A percentile compares a stretch with the other conserved stretches of the same genome.
phyloP scores from a whole-genome alignment of 805 yeast species.

The Brettanomyces bruxellensis region DNA sequence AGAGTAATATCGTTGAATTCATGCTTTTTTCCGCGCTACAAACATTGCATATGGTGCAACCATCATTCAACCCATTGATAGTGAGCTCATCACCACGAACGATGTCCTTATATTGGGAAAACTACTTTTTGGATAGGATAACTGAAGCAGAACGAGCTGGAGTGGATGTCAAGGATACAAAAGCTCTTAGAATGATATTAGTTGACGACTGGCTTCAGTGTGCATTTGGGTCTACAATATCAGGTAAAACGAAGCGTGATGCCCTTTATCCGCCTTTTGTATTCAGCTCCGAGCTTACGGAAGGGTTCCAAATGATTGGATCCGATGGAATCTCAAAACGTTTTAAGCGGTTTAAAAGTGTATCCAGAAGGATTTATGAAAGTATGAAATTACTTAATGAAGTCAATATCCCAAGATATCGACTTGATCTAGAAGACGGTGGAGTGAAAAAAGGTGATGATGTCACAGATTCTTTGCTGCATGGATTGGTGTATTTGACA shows the following conservation, averaged over 20 bases:
- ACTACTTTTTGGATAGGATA: slow-evolving; percentile 1
- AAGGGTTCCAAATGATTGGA: not conserved
- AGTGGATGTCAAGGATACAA: slow-evolving; percentile 8
- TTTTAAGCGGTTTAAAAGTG: not conserved
- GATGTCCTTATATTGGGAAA: slow-evolving; percentile 26
- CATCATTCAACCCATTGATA: slow-evolving; percentile 7
- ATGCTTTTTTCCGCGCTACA: slow-evolving; percentile 27
- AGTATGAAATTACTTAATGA: slow-evolving; percentile 17
- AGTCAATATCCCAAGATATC: slow-evolving; percentile 5
- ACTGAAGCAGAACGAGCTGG: not conserved
- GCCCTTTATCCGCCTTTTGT: not conserved
- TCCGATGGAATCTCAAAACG: not conserved
- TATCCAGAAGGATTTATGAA: slow-evolving; percentile 16
- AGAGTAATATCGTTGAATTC: slow-evolving; percentile 46
- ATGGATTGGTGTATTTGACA: slow-evolving; percentile 41
- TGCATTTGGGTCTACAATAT: not conserved
- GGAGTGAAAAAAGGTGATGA: slow-evolving; percentile 46
- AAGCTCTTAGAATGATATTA: slow-evolving; percentile 16
- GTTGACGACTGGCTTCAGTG: slow-evolving; percentile 20
- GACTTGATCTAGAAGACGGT: slow-evolving; percentile 8
- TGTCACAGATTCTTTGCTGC: slow-evolving; percentile 55
- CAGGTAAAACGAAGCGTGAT: not conserved
- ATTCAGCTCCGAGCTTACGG: not conserved
- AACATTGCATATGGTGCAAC: slow-evolving; percentile 7
- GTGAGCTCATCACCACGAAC: slow-evolving; percentile 18